Percentiles rank a stretch among this genome's conserved stretches.
Evolutionary conservation across 2,329 filamentous ascomycete genomes (phyloP).

Genomic region (Xylariaceae sp.): DNA sequence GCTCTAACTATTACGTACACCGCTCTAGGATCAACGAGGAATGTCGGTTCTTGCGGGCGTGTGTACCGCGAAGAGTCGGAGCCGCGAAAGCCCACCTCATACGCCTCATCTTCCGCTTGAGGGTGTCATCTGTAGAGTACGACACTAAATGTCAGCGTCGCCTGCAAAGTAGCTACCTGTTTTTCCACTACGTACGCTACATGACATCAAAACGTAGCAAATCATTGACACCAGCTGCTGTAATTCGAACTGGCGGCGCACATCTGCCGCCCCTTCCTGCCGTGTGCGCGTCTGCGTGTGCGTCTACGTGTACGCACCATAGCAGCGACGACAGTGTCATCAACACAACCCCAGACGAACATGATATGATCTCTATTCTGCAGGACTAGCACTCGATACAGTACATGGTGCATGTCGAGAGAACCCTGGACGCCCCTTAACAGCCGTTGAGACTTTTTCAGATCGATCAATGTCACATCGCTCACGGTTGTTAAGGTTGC

Average conservation of each 20-base stretch:
- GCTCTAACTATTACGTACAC: conserved; percentile 22
- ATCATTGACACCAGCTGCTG: not conserved
- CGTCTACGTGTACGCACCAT: not conserved
- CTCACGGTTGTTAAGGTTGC: not conserved
- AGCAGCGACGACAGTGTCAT: not conserved
- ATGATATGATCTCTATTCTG: conserved; percentile 27
- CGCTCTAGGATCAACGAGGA: conserved; percentile 18
- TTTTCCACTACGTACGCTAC: no score
- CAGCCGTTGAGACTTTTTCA: conserved; percentile 3
- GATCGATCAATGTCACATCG: conserved; percentile 8
- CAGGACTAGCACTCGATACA: conserved; percentile 2
- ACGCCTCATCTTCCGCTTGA: not conserved
- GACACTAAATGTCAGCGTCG: not conserved
- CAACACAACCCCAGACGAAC: conserved; percentile 1
- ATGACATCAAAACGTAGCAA: no score
- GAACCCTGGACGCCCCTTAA: conserved; percentile 6
- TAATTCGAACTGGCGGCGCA: conserved; percentile 19
- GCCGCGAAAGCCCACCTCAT: not conserved
- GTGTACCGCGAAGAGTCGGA: conserved; percentile 29
- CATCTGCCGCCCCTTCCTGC: conserved; percentile 1
- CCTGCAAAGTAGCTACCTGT: no score
- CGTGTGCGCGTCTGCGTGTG: not conserved
- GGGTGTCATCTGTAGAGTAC: not conserved
- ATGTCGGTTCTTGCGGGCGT: conserved; percentile 12
- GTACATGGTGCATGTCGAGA: not conserved